These are phyloP conservation scores for Kwoniella botswanensis DNA, from an alignment of 768 basidiomycete genomes.

Conservation along the genomic window DNA sequence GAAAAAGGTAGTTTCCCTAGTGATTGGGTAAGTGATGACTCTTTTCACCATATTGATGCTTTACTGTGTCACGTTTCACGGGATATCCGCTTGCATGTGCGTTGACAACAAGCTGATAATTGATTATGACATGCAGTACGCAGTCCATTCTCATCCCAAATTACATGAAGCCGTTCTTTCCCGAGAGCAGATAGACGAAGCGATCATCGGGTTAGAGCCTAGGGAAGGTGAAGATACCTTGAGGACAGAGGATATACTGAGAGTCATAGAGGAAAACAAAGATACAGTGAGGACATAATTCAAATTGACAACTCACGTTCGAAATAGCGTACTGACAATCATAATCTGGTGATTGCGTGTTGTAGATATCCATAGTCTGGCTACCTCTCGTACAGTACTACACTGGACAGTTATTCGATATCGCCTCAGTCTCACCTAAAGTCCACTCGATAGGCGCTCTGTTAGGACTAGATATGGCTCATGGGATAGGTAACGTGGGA, in stretches of 20 bases:
- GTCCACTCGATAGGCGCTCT: conserved; percentile 87
- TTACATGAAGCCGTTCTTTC: conserved; percentile 74
- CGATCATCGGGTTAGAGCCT: conserved; percentile 79
- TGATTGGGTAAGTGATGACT: conserved; percentile 71
- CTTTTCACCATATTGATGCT: too few relatives aligned
- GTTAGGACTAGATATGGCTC: conserved; percentile 95
- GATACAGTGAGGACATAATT: conserved; percentile 43
- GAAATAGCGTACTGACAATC: too few relatives aligned
- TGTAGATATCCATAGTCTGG: conserved; percentile 83
- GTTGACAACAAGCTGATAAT: not conserved
- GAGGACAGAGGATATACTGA: conserved; percentile 85
- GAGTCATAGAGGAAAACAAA: conserved; percentile 66
- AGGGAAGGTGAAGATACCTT: conserved; percentile 82
- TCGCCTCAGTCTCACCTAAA: conserved; percentile 78
- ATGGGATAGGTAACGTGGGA: conserved; percentile 92
- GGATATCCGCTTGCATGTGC: not conserved
- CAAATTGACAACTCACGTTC: not conserved
- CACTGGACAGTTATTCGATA: conserved; percentile 93
- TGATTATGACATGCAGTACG: conserved; percentile 68
- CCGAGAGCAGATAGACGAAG: conserved; percentile 60
- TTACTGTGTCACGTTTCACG: too few relatives aligned
- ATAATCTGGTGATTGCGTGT: too few relatives aligned
- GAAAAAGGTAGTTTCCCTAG: conserved; percentile 94
- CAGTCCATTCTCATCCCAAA: conserved; percentile 87
- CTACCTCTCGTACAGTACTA: conserved; percentile 97